Evolutionary conservation across 805 yeast species (phyloP).

Genomic region (Candida stauntonica): DNA sequence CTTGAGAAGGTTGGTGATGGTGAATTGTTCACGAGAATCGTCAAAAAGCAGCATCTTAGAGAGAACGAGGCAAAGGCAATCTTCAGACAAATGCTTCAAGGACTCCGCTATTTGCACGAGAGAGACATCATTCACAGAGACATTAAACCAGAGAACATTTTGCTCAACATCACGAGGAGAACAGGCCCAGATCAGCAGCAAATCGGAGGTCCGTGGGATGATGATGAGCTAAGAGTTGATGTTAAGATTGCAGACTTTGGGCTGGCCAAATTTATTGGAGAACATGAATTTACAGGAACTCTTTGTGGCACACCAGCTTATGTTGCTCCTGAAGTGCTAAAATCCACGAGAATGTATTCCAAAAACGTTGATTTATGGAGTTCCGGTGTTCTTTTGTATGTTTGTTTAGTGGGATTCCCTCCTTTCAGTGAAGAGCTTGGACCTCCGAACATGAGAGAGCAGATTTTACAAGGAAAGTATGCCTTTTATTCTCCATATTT

Average conservation of each 20-base stretch:
- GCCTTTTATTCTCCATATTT: conserved; percentile 79
- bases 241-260: conserved; percentile 88
- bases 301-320: conserved; percentile 86
- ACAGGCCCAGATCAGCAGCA: conserved; percentile 20
- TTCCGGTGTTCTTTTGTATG: conserved; percentile 72
- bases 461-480: conserved; percentile 59
- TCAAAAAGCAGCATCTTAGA: conserved; percentile 55
- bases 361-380: conserved; percentile 81
- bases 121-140: conserved; percentile 73
- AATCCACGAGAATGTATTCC: conserved; percentile 50
- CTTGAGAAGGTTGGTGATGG: conserved; percentile 73
- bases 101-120: conserved; percentile 63
- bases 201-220: conserved; percentile 41
- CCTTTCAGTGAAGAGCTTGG: conserved; percentile 81
- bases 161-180: conserved; percentile 47
- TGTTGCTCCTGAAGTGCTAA: conserved; percentile 77
- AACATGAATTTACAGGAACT: conserved; percentile 68
- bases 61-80: conserved; percentile 60
- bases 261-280: conserved; percentile 56
- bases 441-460: conserved; percentile 76
- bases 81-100: conserved; percentile 61
- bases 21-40: conserved; percentile 69
- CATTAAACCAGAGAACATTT: conserved; percentile 73
- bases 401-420: conserved; percentile 79
- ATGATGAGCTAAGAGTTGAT: conserved; percentile 52